Evolutionary conservation across 805 yeast species (phyloP), one percentile per base, ranked within the genome.

Genomic region (Torulaspora delbrueckii): DNA sequence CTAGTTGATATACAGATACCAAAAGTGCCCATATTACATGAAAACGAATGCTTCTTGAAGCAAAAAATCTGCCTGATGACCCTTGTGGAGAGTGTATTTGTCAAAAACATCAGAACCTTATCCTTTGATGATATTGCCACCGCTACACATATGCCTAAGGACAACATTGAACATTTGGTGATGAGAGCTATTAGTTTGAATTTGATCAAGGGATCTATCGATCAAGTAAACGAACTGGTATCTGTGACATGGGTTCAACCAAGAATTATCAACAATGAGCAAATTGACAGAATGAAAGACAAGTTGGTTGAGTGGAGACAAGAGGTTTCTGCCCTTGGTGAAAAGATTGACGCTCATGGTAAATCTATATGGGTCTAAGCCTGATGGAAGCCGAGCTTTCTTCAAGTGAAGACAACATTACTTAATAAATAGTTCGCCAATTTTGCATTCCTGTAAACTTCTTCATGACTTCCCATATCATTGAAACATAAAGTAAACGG

Each of bases 221-320:
- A 93, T 64, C 95, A 93, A 70, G 86, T 89, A 35, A 78, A 79
- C 40, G 79, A 83, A 64, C 71, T 83, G 10, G 85, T 93, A 46
- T 81, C 84, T 27, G 81, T 93, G 39, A 81, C 85, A 23, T 93
- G 99, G 99, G 83, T 91, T 51, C 98, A 93, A 73, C 98, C 99
- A 48, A 77, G 98, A 59, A 86, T 89, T 45, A 83, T 93, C 76
- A 87, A 87, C 59, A 74, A 73, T 52, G 78, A 78, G 36, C 99
- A 93, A 72, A 84, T 91, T 47, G 77, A 74, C 46, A 74, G 75
- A 36, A 87, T 93, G 85, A 80, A 81, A 53, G 73, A 75, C 42
- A 84, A 86, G 57, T 76, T 93, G 60, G 73, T 73, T 23, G 74
- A 73, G 42, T 93, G 99, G 99, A 83, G 85, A 56, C 64, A 66